A percentile compares a stretch with the other conserved stretches of the same genome.
Evolutionary conservation across 345 rosid genomes (phyloP).

Genomic region (Eucalyptus curtisii): DNA sequence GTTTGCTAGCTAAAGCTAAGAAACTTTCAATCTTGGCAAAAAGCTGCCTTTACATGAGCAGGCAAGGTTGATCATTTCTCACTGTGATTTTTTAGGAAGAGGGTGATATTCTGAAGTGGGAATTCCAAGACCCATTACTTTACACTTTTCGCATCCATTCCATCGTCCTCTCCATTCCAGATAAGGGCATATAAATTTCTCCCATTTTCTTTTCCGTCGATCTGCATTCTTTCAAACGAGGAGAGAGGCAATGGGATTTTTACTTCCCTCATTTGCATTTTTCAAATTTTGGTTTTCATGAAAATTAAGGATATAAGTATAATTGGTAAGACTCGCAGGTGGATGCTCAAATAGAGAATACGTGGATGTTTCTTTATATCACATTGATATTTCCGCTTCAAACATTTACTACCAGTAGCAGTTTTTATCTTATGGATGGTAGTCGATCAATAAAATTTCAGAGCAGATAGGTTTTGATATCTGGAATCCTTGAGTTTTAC

Average conservation of each 20-base stretch:
- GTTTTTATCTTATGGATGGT: neutral
- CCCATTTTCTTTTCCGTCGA: neutral
- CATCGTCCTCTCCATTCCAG: neutral
- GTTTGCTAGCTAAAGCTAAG: neutral
- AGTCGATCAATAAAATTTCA: neutral
- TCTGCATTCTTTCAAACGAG: neutral
- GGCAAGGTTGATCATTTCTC: neutral
- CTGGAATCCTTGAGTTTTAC: neutral
- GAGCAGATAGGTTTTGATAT: neutral
- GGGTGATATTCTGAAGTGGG: neutral
- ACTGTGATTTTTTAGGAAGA: neutral
- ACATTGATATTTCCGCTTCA: neutral
- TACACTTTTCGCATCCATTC: neutral
- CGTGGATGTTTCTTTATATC: neutral
- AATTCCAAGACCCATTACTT: neutral
- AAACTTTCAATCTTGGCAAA: neutral
- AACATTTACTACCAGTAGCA: neutral
- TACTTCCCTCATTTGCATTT: neutral
- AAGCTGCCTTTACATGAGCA: neutral
- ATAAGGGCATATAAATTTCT: neutral
- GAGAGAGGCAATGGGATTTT: neutral
- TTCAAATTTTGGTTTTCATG: neutral
- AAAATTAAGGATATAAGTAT: neutral
- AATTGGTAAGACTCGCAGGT: neutral
- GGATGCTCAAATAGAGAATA: neutral